Base-by-base conservation (phyloP, 176 grass and related monocot genomes). In the Carex kokanica region DNA sequence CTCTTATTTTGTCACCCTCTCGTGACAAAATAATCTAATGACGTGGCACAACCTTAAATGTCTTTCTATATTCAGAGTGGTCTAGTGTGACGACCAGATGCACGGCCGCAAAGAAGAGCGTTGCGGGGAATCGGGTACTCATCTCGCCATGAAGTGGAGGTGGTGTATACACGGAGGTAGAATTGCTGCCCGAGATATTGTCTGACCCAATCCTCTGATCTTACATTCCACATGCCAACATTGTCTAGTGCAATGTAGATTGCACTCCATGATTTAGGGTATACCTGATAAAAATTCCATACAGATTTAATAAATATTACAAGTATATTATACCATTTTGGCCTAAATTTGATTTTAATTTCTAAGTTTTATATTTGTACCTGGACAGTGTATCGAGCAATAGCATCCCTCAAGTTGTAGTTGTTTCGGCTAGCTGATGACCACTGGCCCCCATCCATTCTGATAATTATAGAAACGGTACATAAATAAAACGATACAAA, bases 211-310 rank as follows among this genome's bases (percentile, higher is more conserved):
- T 81, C 86, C 60, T 98, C 95, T 5, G 95, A 91, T 41, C 95
- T 72, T 8, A 98, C 36, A 52, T 98, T 94, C 92, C 90, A 98
- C 92, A 94, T 91, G 36, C 95, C 95, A 18, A 94, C 95, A 81
- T 98, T 98, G 88, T 94, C 95, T 21, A 94, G 66, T 1, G 92
- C 85, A 90, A 98, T 93, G 90, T 98, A 98, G 71, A 94, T 91
- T 0, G 92, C 95, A 21, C 84, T 93, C 95, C 95, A 98, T 6
- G 92, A 88, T 9, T 88, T 93, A 5, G 92, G 95, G 69, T 98
- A 98, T 5, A 94, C 90, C 95, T 98, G 92, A 41, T 5, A 78
- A 86, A 47, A 78, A 86, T 36, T 43, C n/a, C 8, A 65, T 49
- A 11, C 45, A 89, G n/a, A 66, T n/a, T 27, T 55, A 34, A 63